These are phyloP conservation scores for Yamadazyma paraphyllophila DNA, from an alignment of 805 yeast species.

Conservation along the genomic window DNA sequence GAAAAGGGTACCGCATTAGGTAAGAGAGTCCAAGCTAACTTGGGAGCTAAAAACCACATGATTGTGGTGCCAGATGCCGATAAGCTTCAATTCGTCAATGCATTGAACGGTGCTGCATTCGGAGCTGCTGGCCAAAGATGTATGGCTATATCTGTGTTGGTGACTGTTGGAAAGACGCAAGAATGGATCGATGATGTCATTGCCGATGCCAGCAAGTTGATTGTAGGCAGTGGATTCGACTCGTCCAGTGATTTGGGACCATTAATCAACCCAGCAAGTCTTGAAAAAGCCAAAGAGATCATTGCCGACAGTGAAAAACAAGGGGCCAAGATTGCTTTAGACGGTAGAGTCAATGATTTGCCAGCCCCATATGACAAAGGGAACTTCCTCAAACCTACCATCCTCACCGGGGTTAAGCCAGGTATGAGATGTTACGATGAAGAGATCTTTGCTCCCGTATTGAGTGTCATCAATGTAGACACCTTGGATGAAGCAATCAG, in stretches of 20 bases:
- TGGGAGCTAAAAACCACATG: conserved; percentile 80
- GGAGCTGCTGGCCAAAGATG: conserved; percentile 87
- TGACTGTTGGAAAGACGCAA: conserved; percentile 65
- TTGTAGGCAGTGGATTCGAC: conserved; percentile 67
- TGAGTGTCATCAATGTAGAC: conserved; percentile 58
- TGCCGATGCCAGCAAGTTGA: conserved; percentile 53
- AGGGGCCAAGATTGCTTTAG: conserved; percentile 63
- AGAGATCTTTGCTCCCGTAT: conserved; percentile 77
- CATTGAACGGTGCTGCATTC: conserved; percentile 72
- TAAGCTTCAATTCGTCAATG: conserved; percentile 59
- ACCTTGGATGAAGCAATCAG: conserved; percentile 68
- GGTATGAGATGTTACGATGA: conserved; percentile 73
- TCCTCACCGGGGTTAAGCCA: conserved; percentile 57
- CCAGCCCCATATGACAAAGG: conserved; percentile 45
- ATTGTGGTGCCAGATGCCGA: conserved; percentile 73
- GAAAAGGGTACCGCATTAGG: conserved; percentile 64
- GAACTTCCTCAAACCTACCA: conserved; percentile 72
- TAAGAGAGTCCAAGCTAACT: conserved; percentile 73
- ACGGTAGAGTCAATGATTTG: conserved; percentile 52
- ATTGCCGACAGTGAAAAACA: conserved; percentile 54
- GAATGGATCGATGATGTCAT: conserved; percentile 63
- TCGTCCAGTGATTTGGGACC: conserved; percentile 67
- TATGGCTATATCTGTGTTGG: conserved; percentile 73
- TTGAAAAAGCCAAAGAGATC: conserved; percentile 53
- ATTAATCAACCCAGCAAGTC: conserved; percentile 59